These are phyloP conservation scores for Stachybotrys echinatus DNA, from an alignment of 2,329 filamentous ascomycete species.

Conservation along the genomic window DNA sequence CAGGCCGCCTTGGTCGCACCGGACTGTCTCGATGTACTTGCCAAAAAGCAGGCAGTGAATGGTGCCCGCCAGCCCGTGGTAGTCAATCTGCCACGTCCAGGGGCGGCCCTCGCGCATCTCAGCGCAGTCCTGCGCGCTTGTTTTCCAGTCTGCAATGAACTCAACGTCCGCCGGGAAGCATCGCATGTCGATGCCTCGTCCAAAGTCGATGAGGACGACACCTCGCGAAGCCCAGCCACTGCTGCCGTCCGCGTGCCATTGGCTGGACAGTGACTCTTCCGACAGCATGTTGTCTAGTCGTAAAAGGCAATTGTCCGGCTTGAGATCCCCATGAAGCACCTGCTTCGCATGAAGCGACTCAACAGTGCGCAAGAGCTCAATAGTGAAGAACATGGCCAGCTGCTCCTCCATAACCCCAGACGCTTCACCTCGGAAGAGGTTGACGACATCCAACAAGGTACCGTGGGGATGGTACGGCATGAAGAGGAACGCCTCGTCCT, in stretches of 20 bases:
- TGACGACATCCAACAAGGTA: constrained; percentile 91
- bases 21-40: constrained; percentile 82
- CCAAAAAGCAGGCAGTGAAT: constrained; percentile 89
- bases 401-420: constrained; percentile 80
- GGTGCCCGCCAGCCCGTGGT: constrained; percentile 85
- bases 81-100: constrained; percentile 98
- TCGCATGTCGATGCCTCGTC: constrained; percentile 88
- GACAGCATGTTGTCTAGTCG: constrained; percentile 58
- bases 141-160: constrained; percentile 96
- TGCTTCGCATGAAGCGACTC: constrained; percentile 77
- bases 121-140: constrained; percentile 78
- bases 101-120: constrained; percentile 92
- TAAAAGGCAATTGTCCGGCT: constrained; percentile 91
- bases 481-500: constrained; percentile 83
- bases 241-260: constrained; percentile 68
- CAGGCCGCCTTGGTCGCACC: constrained; percentile 48
- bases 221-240: constrained; percentile 79
- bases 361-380: constrained; percentile 85
- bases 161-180: constrained; percentile 67
- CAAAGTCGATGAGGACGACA: constrained; percentile 87
- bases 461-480: constrained; percentile 86
- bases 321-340: constrained; percentile 88
- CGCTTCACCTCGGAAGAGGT: constrained; percentile 69
- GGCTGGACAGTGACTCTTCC: constrained; percentile 44
- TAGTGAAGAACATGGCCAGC: constrained; percentile 89